Base-by-base conservation (phyloP, 768 basidiomycete genomes). In the Pleurotus eryngii region DNA sequence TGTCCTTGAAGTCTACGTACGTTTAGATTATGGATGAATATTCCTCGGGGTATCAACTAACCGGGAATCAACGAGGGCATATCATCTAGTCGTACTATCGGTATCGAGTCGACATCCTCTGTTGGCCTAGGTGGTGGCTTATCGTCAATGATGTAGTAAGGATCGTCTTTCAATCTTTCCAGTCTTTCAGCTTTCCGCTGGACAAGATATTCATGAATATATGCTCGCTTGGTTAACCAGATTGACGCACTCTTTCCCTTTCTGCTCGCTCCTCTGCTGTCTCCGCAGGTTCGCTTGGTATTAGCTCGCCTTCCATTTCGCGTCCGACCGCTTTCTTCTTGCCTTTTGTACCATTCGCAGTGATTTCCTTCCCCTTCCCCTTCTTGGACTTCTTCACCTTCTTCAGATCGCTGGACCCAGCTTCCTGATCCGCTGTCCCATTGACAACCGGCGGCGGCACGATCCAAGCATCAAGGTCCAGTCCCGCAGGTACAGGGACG, bases 81-180 rank as follows among this genome's bases (percentile, higher is more conserved):
- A 57, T 81, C 85, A 42, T 96, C 91, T 46, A 98, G 72, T 59
- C 77, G 82, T 27, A 98, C 92, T 20, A 99, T 84, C 0, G 96
- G 95, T 70, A 98, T 98, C 7, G 87, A 83, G 63, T 97, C 94
- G n/a, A 97, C 62, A 65, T 97, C 92, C 11, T 83, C 80, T 22
- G 58, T 51, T 24, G 67, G 60, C 55, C 70, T 75, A 12, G 39
- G 46, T 60, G 76, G 66, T 61, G 76, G 66, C 55, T 68, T 72
- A 42, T 84, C 82, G 61, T 91, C 89, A 39, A 86, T 78, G 61
- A 97, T 86, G 70, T 97, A 95, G 72, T 94, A 97, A 3, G 95
- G 95, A 67, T 98, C 94, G 60, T 93, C 90, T 40, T 83, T 83
- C 60, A 87, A 76, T 58, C 87, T 83, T 49, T 87, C 93, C 48